phyloP scores from a whole-genome alignment of 2,329 filamentous ascomycete species.

The Taxawa tesnikishii region DNA sequence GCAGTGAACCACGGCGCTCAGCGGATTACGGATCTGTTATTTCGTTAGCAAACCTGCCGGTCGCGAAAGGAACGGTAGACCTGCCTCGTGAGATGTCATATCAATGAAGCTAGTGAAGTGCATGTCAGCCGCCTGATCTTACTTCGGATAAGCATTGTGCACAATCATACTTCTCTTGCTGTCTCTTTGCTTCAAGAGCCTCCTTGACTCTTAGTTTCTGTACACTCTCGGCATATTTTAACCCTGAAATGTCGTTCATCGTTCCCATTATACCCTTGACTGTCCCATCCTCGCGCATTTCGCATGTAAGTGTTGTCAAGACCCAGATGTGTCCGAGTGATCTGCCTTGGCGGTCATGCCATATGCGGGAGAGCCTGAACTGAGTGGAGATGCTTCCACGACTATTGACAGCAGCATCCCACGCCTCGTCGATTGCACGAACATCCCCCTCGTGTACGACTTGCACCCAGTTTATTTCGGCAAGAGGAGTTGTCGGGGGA shows the following conservation, averaged over 20 bases:
- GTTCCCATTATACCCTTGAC: constrained; percentile 28
- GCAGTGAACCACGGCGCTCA: constrained; percentile 20
- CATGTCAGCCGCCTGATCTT: no score
- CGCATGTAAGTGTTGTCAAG: constrained; percentile 10
- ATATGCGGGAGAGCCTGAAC: constrained; percentile 21
- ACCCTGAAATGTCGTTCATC: constrained; percentile 32
- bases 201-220: constrained; percentile 23
- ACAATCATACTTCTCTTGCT: constrained; percentile 5
- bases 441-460: constrained; percentile 25
- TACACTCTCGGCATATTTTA: constrained; percentile 30
- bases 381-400: constrained; percentile 28
- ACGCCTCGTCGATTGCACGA: constrained; percentile 22
- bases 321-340: constrained; percentile 9
- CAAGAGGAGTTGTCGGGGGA: constrained; percentile 23
- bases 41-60: not conserved
- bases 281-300: constrained; percentile 18
- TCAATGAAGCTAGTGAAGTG: constrained; percentile 8
- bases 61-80: no score
- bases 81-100: constrained; percentile 9
- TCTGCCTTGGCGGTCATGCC: constrained; percentile 12
- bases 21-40: constrained; percentile 11
- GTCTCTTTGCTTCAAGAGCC: constrained; percentile 9
- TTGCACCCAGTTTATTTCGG: constrained; percentile 30
- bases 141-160: constrained; percentile 27
- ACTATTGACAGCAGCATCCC: constrained; percentile 24